Evolutionary conservation across 805 yeast species (phyloP).

Genomic region (Candida pseudofarinosa): DNA sequence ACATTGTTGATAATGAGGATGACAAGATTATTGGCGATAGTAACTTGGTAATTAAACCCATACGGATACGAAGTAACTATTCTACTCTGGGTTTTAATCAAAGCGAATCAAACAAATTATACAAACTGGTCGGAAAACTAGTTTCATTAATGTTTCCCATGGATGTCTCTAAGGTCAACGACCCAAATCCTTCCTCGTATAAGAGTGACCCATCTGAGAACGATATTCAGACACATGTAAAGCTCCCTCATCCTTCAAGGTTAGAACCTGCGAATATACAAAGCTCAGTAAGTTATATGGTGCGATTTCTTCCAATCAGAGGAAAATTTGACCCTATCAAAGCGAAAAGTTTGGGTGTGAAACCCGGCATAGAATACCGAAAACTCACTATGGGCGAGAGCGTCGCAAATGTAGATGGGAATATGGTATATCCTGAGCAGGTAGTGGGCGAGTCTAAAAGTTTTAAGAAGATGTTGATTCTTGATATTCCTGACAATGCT

Average conservation of each 20-base stretch:
- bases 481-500: conserved; percentile 63
- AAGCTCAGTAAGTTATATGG: conserved; percentile 61
- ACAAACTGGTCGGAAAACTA: conserved; percentile 29
- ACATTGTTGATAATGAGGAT: conserved; percentile 28
- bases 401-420: conserved; percentile 58
- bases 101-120: conserved; percentile 3
- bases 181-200: conserved; percentile 34
- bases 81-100: background rate
- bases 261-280: conserved; percentile 27
- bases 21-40: conserved; percentile 30
- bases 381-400: conserved; percentile 56
- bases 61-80: conserved; percentile 13
- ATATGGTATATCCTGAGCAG: conserved; percentile 57
- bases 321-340: conserved; percentile 70
- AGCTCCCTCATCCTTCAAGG: conserved; percentile 21
- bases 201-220: conserved; percentile 33
- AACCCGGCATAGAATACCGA: conserved; percentile 57
- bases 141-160: conserved; percentile 56
- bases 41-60: conserved; percentile 35
- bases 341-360: conserved; percentile 68
- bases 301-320: conserved; percentile 61
- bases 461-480: conserved; percentile 57
- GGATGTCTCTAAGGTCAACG: conserved; percentile 38
- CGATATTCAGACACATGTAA: conserved; percentile 37
- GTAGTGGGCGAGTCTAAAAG: conserved; percentile 62